Evolutionary conservation across 441 rosid genomes (phyloP), one percentile per base, ranked within the genome.

Genomic region (Pelargonium australe): DNA sequence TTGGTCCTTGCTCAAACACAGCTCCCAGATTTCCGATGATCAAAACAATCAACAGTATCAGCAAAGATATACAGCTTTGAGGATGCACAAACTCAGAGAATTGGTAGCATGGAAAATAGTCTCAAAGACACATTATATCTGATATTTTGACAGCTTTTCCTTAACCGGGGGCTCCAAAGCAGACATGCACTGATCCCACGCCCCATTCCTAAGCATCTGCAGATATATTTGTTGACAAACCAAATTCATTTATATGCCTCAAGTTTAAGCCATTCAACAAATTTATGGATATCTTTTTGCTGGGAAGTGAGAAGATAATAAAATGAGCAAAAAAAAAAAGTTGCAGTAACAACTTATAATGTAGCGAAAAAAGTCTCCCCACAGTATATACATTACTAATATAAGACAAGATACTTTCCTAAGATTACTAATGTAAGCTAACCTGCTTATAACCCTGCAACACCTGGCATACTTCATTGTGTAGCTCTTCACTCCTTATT

Each of bases 381-480:
- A 25, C 31, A 25, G 31, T 13, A 49, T 49, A 13, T 3, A 13
- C 57, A 13, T n/a, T 13, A 51, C 58, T 51, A 13, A 4, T 53
- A 25, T 25, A 25, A 25, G 31, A 25, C 31, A 25, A 2, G 31
- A 25, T 25, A 25, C 19, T 53, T 53, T 5, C 60, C 6, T 0
- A 11, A 11, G 37, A 34, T 13, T 62, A 16, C 62, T 20, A 13
- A 44, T 66, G 64, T 62, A 47, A 37, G 71, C 86, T 76, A 65
- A 95, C 99, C 79, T 86, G 89, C 75, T 92, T 92, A 75, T 90
- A 95, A 72, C 98, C 97, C 82, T 78, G 84, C 81, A 95, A 77
- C 58, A 95, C 96, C 80, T 90, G 89, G 74, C 92, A 84, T 83
- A 95, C 89, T 84, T 95, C 98, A 69, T 81, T 87, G 67, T 86